Percentiles rank a stretch among this genome's conserved stretches.
Conservation (phyloP, 192 early-diverging fungal species). For the Backusella mclennaniae region DNA sequence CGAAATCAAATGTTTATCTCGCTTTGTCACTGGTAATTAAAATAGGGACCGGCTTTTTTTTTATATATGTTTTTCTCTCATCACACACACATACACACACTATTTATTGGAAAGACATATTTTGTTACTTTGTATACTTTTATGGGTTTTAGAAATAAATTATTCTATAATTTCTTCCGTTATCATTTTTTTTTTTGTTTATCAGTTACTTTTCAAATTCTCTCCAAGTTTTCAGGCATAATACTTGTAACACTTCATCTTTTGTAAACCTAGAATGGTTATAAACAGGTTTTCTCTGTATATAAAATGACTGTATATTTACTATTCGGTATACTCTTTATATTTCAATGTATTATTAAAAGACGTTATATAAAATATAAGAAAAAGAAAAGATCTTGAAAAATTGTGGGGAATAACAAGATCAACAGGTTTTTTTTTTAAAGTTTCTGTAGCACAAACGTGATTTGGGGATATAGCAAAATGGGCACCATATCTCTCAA, state of each 20-base stretch:
- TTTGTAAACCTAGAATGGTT: not conserved
- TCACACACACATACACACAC: not conserved
- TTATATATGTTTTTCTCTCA: not conserved
- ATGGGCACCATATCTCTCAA: not conserved
- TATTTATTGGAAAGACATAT: not conserved
- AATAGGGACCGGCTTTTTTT: not conserved
- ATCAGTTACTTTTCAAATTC: not conserved
- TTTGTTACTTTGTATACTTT: not conserved
- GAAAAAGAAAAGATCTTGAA: not conserved
- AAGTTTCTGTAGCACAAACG: not conserved
- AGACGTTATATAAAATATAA: not conserved
- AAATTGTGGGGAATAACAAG: not conserved
- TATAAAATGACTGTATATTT: not conserved
- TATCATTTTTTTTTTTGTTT: not conserved
- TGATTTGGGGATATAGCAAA: not conserved
- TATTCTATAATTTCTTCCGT: not conserved
- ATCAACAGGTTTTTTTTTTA: not conserved
- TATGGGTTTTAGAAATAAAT: not conserved
- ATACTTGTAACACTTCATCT: not conserved
- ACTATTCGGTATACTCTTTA: too few relatives aligned
- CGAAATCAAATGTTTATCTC: not conserved
- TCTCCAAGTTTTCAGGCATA: not conserved
- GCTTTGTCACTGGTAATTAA: slow-evolving; percentile 2
- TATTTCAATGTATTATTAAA: too few relatives aligned
- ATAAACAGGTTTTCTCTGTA: not conserved